These are phyloP conservation scores for Pleoardoris graminearum DNA, from an alignment of 2,329 filamentous ascomycete genomes.

Conservation along the genomic window DNA sequence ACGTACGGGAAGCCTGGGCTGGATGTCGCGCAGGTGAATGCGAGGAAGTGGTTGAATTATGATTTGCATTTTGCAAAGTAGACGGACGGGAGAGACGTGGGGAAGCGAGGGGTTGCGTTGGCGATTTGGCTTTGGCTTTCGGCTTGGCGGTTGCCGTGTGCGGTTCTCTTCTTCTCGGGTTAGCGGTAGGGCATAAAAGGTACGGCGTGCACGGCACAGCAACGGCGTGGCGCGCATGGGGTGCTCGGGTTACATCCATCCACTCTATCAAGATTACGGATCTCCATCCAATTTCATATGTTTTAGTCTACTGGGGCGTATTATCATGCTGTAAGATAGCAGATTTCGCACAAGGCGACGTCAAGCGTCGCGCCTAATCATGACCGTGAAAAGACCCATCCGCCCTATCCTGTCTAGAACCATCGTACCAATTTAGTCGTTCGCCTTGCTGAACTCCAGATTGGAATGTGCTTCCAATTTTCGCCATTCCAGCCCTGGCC, in stretches of 20 bases:
- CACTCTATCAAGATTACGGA: no score
- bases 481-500: no score
- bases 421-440: background rate
- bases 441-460: no score
- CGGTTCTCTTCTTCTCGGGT: background rate
- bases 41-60: slow-evolving; percentile 94
- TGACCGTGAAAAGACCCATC: background rate
- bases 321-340: background rate
- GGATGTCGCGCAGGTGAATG: slow-evolving; percentile 73
- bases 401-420: background rate
- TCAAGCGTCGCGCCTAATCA: no score
- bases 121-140: background rate
- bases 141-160: background rate
- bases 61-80: slow-evolving; percentile 99
- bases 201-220: background rate
- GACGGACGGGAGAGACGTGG: slow-evolving; percentile 14
- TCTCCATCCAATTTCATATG: slow-evolving; percentile 3
- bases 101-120: background rate
- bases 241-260: background rate
- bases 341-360: background rate
- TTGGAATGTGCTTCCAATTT: no score
- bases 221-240: background rate
- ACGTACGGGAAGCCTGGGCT: slow-evolving; percentile 95
- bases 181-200: background rate
- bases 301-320: background rate